Evolutionary conservation across 257 asterid species (phyloP).

Genomic region (Fraxinus cuspidata): DNA sequence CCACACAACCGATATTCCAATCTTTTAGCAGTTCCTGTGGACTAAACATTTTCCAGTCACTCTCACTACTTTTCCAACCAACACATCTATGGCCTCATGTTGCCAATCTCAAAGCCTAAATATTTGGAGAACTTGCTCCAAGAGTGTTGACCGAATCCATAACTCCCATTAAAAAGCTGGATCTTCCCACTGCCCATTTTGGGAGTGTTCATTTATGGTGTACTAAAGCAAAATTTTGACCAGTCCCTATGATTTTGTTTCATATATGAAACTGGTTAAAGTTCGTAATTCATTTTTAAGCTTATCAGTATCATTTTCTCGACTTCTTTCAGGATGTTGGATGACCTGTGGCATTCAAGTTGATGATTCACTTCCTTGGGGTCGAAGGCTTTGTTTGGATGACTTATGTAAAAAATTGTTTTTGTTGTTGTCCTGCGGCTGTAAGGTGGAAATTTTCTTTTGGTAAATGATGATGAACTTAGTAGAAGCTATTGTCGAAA

Average conservation of each 20-base stretch:
- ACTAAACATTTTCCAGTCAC: too few relatives aligned
- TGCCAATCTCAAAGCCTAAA: too few relatives aligned
- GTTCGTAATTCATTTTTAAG: not conserved
- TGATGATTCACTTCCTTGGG: constrained; percentile 9
- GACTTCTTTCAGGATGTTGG: constrained; percentile 25
- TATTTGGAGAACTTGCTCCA: too few relatives aligned
- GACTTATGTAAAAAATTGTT: constrained; percentile 9
- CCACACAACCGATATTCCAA: too few relatives aligned
- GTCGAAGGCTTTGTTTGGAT: constrained; percentile 21
- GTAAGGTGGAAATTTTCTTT: constrained; percentile 26
- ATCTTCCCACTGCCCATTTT: too few relatives aligned
- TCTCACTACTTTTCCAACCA: too few relatives aligned
- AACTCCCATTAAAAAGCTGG: too few relatives aligned
- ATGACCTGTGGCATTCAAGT: constrained; percentile 6
- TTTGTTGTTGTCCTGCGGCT: constrained; percentile 25
- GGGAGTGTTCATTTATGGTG: not conserved
- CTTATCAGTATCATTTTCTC: not conserved
- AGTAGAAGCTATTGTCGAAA: not conserved
- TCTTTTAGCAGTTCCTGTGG: too few relatives aligned
- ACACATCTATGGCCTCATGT: too few relatives aligned
- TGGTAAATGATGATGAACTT: constrained; percentile 2
- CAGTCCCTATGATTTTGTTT: too few relatives aligned
- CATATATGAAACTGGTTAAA: not conserved
- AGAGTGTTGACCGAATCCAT: too few relatives aligned
- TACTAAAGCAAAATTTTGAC: not conserved